These are phyloP conservation scores for Oemleria cerasiformis DNA, from an alignment of 306 rosid species.

Conservation along the genomic window DNA sequence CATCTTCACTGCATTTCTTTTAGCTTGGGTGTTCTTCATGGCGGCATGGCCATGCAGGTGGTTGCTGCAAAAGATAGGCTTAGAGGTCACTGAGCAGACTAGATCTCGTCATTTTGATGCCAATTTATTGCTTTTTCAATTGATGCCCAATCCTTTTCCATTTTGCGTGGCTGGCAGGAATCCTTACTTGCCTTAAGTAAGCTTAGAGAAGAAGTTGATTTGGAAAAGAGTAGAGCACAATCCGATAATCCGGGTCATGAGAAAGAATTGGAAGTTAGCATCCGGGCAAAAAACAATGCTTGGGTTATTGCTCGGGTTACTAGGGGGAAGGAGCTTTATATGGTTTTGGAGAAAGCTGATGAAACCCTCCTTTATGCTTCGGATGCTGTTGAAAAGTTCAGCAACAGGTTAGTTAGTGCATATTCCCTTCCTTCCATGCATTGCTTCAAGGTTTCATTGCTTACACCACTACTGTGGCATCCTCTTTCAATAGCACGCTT, in stretches of 20 bases:
- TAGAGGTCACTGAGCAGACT: not conserved
- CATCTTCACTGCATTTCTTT: slow-evolving; percentile 6
- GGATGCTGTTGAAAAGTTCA: slow-evolving; percentile 93
- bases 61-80: not conserved
- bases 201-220: slow-evolving; percentile 84
- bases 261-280: slow-evolving; percentile 77
- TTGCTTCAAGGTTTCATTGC: too few relatives aligned
- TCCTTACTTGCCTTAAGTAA: slow-evolving; percentile 85
- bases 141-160: not conserved
- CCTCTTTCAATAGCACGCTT: too few relatives aligned
- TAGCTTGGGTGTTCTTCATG: not conserved
- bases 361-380: slow-evolving; percentile 93
- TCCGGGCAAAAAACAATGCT: slow-evolving; percentile 86
- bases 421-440: too few relatives aligned
- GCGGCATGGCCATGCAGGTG: not conserved
- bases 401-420: too few relatives aligned
- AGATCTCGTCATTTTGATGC: not conserved
- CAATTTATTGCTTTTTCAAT: not conserved
- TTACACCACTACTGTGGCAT: too few relatives aligned
- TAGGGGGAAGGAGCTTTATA: slow-evolving; percentile 89
- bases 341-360: slow-evolving; percentile 88
- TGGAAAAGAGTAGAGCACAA: slow-evolving; percentile 69
- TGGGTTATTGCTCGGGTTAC: slow-evolving; percentile 84
- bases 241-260: slow-evolving; percentile 45
- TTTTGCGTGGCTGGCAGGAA: slow-evolving; percentile 45